A percentile compares a stretch with the other conserved stretches of the same genome.
Evolutionary conservation across 345 rosid species (phyloP).

Genomic region (Sisymbrium altissimum): DNA sequence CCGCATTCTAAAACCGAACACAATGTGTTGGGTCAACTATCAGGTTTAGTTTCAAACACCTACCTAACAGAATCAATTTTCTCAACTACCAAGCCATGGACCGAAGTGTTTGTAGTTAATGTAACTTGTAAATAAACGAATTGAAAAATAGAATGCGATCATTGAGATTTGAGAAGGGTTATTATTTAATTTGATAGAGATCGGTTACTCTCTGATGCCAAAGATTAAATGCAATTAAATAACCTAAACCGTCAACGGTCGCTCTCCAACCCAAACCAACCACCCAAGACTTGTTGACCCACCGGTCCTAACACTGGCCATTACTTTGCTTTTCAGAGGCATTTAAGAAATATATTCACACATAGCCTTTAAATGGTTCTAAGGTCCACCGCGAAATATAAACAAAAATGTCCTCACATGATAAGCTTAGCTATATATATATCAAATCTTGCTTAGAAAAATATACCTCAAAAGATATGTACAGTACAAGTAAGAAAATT

Average conservation of each 20-base stretch:
- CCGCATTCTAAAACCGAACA: constrained; percentile 60
- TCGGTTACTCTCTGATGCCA: background rate
- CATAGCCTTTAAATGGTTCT: background rate
- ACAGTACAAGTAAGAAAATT: background rate
- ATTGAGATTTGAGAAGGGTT: background rate
- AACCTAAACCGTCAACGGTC: background rate
- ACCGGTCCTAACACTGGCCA: constrained; percentile 12
- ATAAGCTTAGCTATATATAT: background rate
- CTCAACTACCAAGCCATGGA: constrained; percentile 14
- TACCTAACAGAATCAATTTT: background rate
- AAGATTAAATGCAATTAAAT: background rate
- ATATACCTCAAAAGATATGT: background rate
- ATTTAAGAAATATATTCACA: constrained; percentile 20
- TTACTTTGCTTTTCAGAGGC: constrained; percentile 12
- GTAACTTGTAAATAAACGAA: background rate
- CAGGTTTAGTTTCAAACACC: background rate
- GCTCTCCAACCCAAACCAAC: constrained; percentile 32
- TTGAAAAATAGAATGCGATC: background rate
- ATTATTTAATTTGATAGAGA: background rate
- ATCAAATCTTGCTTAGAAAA: background rate
- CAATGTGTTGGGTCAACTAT: background rate
- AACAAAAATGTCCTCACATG: background rate
- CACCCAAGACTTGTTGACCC: constrained; percentile 28
- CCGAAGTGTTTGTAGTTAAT: background rate
- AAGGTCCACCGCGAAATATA: constrained; percentile 6